Evolutionary conservation across 2,329 filamentous ascomycete species (phyloP), one percentile per base, ranked within the genome.

Genomic region (Pseudogymnoascus sp.): DNA sequence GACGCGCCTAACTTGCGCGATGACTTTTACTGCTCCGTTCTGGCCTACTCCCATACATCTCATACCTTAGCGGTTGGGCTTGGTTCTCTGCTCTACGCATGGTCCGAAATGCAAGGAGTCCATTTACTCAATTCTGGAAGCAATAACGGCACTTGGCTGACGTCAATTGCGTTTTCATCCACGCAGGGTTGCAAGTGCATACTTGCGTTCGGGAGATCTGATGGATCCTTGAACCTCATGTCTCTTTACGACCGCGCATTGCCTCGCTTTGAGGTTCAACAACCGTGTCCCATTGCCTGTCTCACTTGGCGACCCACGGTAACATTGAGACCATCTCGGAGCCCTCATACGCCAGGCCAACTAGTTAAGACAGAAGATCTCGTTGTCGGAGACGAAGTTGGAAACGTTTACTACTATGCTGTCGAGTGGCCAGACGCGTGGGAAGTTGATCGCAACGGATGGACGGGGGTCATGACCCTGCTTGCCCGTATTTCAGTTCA

Each of bases 1-100:
- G 91, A 97, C 76, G 93, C 93, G 8, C 92, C 93, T 2, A 85
- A 86, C 61, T 80, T 97, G n/a, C 86, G 91, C 64, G 92, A 97
- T 70, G 93, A 99, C 75, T 99, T 93, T 74, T 99, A 99, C 74
- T 97, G 92, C 76, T 95, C 93, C 0, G 82, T 93, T 2, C 81
- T 99, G 62, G 91, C 95, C 9, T 97, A 96, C 74, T 96, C 89
- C 0, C 75, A 82, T 42, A 89, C 84, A 7, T 83, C 86, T 61
- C 84, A 89, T 62, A 90, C 88, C 13, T 82, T 99, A 15, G 93
- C 91, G 17, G 90, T 97, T 17, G 93, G 91, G 0, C 80, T 97
- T 13, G 88, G 87, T 0, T 86, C 87, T 62, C 80, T 87, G 36
- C 83, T 99, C 4, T 97, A 96, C 74, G 84, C 90, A 4, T 99